Evolutionary conservation across 2,329 filamentous ascomycete species (phyloP).

Genomic region (Chrysosporium keratinophilum): DNA sequence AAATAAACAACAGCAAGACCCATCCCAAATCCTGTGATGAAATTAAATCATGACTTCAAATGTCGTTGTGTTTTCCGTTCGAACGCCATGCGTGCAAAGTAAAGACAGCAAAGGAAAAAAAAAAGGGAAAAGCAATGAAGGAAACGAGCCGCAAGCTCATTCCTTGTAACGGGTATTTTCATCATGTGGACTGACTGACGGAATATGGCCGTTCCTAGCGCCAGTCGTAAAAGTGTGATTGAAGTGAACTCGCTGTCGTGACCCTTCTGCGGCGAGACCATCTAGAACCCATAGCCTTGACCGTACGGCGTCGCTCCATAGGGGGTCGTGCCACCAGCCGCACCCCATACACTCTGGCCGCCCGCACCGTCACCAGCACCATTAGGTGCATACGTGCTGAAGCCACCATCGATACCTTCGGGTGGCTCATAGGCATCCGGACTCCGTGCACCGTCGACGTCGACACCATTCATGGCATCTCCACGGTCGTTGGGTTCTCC

Average conservation of each 20-base stretch:
- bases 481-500: conserved; percentile 45
- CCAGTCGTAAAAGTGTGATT: no score
- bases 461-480: conserved; percentile 34
- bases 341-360: conserved; percentile 54
- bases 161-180: no score
- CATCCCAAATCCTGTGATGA: background rate
- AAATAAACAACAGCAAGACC: background rate
- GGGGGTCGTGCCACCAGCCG: conserved; percentile 43
- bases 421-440: conserved; percentile 41
- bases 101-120: no score
- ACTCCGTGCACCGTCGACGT: conserved; percentile 39
- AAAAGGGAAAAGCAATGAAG: no score
- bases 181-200: conserved; percentile 7
- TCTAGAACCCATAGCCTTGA: conserved; percentile 28
- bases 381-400: conserved; percentile 30
- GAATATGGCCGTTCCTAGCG: no score
- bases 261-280: background rate
- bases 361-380: conserved; percentile 14
- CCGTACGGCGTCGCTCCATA: conserved; percentile 55
- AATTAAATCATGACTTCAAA: background rate
- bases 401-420: conserved; percentile 35
- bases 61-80: no score
- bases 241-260: no score
- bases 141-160: no score
- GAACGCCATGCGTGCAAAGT: no score